Conservation (phyloP, 73 alveolate species). For the Breviolum minutum region DNA sequence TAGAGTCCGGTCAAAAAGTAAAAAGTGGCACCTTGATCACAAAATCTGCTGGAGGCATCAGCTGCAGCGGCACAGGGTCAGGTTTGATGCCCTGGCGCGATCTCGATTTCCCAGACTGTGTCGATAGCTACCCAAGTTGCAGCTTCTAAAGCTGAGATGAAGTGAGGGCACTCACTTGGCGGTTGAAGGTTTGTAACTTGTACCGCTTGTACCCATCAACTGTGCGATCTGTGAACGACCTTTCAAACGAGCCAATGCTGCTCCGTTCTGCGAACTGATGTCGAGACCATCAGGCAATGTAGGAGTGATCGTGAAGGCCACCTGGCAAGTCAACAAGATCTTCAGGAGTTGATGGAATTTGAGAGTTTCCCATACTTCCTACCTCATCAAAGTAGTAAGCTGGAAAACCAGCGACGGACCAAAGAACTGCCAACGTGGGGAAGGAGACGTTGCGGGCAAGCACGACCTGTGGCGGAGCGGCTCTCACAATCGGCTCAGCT, state of each 20-base stretch:
- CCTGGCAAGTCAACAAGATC: too few species aligned
- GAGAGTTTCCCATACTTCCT: neutral
- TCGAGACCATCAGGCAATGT: constrained; percentile 54
- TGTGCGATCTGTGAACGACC: neutral
- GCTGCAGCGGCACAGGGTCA: constrained; percentile 58
- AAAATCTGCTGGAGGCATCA: constrained; percentile 73
- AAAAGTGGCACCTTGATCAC: constrained; percentile 19
- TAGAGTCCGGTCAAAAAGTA: neutral
- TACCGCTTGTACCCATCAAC: too few species aligned
- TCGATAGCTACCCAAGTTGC: too few species aligned
- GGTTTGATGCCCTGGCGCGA: constrained; percentile 70
- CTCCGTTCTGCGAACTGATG: constrained; percentile 71
- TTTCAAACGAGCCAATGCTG: neutral
- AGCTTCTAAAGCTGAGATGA: too few species aligned
- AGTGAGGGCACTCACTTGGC: too few species aligned
- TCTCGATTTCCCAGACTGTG: too few species aligned
- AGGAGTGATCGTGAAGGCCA: constrained; percentile 64
- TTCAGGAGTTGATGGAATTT: too few species aligned
- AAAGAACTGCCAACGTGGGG: constrained; percentile 49
- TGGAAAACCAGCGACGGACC: constrained; percentile 77
- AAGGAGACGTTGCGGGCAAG: constrained; percentile 82
- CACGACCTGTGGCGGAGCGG: constrained; percentile 63
- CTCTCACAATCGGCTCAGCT: too few species aligned
- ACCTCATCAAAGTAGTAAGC: constrained; percentile 83
- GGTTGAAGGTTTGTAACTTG: too few species aligned